phyloP scores from a whole-genome alignment of 2,329 filamentous ascomycete genomes.

The Fusarium concolor region DNA sequence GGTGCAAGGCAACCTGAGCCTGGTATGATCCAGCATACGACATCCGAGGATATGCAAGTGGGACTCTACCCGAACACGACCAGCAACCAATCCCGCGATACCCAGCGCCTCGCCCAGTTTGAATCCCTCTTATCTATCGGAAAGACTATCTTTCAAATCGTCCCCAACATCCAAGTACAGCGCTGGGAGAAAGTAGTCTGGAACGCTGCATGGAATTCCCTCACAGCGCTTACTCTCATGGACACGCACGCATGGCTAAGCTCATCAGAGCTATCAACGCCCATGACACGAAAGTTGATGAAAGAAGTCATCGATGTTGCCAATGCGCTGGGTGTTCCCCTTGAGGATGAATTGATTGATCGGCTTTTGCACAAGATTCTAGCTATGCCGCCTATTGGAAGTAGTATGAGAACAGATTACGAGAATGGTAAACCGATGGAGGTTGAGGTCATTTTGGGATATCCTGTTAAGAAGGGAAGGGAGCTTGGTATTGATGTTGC shows the following conservation, averaged over 20 bases:
- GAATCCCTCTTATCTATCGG: slow-evolving; percentile 55
- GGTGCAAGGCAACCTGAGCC: slow-evolving; percentile 63
- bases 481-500: slow-evolving; percentile 66
- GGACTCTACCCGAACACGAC: slow-evolving; percentile 60
- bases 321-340: slow-evolving; percentile 60
- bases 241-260: slow-evolving; percentile 64
- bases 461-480: slow-evolving; percentile 66
- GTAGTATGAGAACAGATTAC: slow-evolving; percentile 69
- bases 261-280: slow-evolving; percentile 58
- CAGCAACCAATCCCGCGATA: slow-evolving; percentile 48
- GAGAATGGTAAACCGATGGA: slow-evolving; percentile 69
- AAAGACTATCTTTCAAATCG: slow-evolving; percentile 59
- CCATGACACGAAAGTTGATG: slow-evolving; percentile 63
- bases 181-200: slow-evolving; percentile 71
- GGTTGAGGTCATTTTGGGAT: slow-evolving; percentile 71
- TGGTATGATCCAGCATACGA: slow-evolving; percentile 62
- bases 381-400: slow-evolving; percentile 56
- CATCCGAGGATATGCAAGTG: slow-evolving; percentile 66
- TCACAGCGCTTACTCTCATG: slow-evolving; percentile 66
- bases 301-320: slow-evolving; percentile 68
- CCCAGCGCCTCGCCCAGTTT: slow-evolving; percentile 55
- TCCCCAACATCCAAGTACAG: slow-evolving; percentile 65
- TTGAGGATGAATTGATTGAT: slow-evolving; percentile 60
- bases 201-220: slow-evolving; percentile 71
- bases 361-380: slow-evolving; percentile 61